Evolutionary conservation across 805 yeast genomes (phyloP).

Genomic region (Candida coquimbonensis): DNA sequence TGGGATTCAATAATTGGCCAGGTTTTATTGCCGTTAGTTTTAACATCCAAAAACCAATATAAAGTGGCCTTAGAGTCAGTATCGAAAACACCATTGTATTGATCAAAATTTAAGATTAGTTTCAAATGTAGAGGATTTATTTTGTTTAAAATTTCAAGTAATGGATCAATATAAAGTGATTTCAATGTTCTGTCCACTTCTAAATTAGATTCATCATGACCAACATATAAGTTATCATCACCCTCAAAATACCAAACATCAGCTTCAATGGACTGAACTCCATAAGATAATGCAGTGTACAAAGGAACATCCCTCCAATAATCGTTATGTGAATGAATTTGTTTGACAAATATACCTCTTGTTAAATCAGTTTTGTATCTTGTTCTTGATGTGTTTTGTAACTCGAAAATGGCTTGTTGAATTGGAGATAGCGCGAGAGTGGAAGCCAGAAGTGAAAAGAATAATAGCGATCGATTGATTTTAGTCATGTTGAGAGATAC

Average conservation of each 20-base stretch:
- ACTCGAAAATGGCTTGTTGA: constrained; percentile 12
- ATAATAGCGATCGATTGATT: too few species aligned
- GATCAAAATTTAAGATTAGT: neutral
- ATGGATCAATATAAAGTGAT: constrained; percentile 49
- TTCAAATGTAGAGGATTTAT: constrained; percentile 31
- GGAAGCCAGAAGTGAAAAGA: too few species aligned
- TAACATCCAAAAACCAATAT: constrained; percentile 60
- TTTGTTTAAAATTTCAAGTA: constrained; percentile 39
- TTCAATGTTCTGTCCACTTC: constrained; percentile 39
- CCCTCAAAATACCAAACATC: constrained; percentile 47
- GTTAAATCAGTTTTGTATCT: constrained; percentile 18
- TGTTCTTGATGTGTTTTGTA: constrained; percentile 11
- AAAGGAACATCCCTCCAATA: constrained; percentile 61
- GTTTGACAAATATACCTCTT: constrained; percentile 22
- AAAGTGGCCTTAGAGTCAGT: constrained; percentile 43
- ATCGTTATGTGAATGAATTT: constrained; percentile 66
- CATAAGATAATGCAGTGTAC: constrained; percentile 46
- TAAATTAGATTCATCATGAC: constrained; percentile 52
- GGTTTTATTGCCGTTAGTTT: constrained; percentile 41
- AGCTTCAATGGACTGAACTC: constrained; percentile 57
- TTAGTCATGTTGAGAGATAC: too few species aligned
- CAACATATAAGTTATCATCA: constrained; percentile 45
- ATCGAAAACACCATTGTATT: constrained; percentile 35
- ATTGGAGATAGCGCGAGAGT: constrained; percentile 13
- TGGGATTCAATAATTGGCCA: constrained; percentile 42